Conservation (phyloP, 768 basidiomycete species). For the Hydnum rufescens region DNA sequence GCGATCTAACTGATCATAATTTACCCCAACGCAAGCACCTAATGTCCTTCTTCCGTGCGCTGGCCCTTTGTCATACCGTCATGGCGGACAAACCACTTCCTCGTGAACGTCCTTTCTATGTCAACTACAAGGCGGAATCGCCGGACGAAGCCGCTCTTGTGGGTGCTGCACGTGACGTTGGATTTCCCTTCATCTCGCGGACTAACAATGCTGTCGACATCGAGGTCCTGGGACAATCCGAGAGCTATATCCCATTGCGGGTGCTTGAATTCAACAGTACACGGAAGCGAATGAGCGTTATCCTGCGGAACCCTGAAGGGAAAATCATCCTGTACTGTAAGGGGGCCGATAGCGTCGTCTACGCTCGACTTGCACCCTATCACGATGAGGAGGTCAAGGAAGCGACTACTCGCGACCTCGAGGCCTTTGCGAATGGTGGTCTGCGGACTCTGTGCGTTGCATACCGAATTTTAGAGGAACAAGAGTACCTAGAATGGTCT, state of each 20-base stretch:
- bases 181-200: constrained; percentile 74
- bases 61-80: constrained; percentile 88
- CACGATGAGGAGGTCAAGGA: constrained; percentile 59
- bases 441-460: constrained; percentile 82
- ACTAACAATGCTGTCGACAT: constrained; percentile 63
- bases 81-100: constrained; percentile 60
- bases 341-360: constrained; percentile 94
- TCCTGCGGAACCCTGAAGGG: constrained; percentile 73
- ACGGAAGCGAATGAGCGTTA: constrained; percentile 87
- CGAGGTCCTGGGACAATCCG: constrained; percentile 76
- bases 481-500: constrained; percentile 71
- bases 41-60: constrained; percentile 77
- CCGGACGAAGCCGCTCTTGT: constrained; percentile 94
- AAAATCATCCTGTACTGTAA: constrained; percentile 75
- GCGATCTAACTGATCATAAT: constrained; percentile 45
- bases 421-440: constrained; percentile 82
- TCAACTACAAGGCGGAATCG: constrained; percentile 91
- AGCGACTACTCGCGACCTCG: constrained; percentile 71
- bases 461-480: constrained; percentile 55
- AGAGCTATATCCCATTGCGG: constrained; percentile 60
- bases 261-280: constrained; percentile 87
- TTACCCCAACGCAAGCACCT: constrained; percentile 44
- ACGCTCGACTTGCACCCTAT: constrained; percentile 57
- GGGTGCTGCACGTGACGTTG: constrained; percentile 75
- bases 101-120: constrained; percentile 32